Base-by-base conservation (phyloP, 352 stramenopile genomes). In the Aphanomyces astaci region DNA sequence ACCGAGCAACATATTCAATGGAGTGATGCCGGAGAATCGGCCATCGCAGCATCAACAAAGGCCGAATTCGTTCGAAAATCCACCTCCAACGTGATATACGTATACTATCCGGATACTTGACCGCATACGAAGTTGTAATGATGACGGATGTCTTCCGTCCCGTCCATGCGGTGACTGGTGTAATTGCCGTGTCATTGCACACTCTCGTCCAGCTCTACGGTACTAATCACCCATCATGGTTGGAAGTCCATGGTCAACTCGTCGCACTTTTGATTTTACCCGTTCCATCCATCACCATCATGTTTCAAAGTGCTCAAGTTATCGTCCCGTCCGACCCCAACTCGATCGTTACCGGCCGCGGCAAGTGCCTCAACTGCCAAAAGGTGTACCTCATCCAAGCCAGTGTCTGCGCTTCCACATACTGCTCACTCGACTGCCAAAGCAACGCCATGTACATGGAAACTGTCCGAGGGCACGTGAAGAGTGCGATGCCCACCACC, bases 371-470 rank as follows among this genome's bases (percentile, higher is more conserved):
- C 22, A 68, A 68, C 32, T 68, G 62, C 51, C 39, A 52, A 15
- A 68, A 68, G 33, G 59, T 59, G 17, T 68, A 68, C 39, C 48
- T 68, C 32, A 59, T 59, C 22, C 39, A 51, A 45, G 49, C 51
- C 2, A 68, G 62, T 30, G 62, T 68, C 22, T 68, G 62, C 33
- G 15, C 49, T 3, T 52, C 49, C 15, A 33, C 45, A 4, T 68
- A 60, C 66, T 94, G 86, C 79, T 94, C 86, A 3, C 81, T 94
- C 55, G 86, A 94, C 75, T 94, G 86, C 81, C 92, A 94, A 76
- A 91, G 82, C 39, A 94, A 94, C 75, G 86, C 86, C 45, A 64
- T 73, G 4, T 94, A 94, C 76, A 72, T 94, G 27, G 77, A 84
- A 52, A 88, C 90, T 71, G 83, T 94, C 1, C 91, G 51, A 0